Base-by-base conservation (phyloP, 2,329 filamentous ascomycete species). In the Beauveria brongniartii region DNA sequence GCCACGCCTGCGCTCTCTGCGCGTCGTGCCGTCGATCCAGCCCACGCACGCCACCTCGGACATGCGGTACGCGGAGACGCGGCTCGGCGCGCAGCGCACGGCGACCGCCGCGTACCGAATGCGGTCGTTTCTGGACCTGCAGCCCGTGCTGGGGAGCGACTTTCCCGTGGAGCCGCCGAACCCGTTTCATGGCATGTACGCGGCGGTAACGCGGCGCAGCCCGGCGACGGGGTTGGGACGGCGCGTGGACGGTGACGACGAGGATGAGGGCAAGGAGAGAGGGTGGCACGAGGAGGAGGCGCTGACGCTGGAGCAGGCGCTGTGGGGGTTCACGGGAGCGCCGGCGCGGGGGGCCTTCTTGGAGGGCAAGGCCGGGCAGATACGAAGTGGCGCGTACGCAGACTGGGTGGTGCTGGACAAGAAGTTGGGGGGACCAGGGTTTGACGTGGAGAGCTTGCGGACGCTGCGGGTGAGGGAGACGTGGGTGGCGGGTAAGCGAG, bases 11-110 rank as follows among this genome's bases (percentile, higher is more conserved):
- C 75, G 75, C 57, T 73, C 76, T 5, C 71, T 88, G 5, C 83
- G 83, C 7, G 82, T 90, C 66, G 79, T 89, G 57, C 85, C 87
- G 0, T 88, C 84, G 2, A 84, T 90, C 59, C 87, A 90, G 67
- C 87, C 87, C 5, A 89, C 87, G 0, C 87, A 90, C 67, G 86
- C 87, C 24, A 90, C 87, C 3, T 87, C 84, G 8, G 87, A 90
- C 70, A 88, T 87, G 83, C 78, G 80, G 5, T 89, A 89, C 66
- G 87, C 86, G 9, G 78, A 83, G 63, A 72, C 71, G 44, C 79
- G 87, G 7, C 80, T 90, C 0, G 87, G 87, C 0, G 66, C 69
- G 10, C 71, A 78, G 26, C 81, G 87, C 24, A 82, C 82, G 1
- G 68, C 69, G 20, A 67, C 73, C 16, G 82, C 84, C 63, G 87